A percentile compares a stretch with the other conserved stretches of the same genome.
These are phyloP conservation scores for Plantago major DNA, from an alignment of 257 asterid genomes.

Conservation along the genomic window DNA sequence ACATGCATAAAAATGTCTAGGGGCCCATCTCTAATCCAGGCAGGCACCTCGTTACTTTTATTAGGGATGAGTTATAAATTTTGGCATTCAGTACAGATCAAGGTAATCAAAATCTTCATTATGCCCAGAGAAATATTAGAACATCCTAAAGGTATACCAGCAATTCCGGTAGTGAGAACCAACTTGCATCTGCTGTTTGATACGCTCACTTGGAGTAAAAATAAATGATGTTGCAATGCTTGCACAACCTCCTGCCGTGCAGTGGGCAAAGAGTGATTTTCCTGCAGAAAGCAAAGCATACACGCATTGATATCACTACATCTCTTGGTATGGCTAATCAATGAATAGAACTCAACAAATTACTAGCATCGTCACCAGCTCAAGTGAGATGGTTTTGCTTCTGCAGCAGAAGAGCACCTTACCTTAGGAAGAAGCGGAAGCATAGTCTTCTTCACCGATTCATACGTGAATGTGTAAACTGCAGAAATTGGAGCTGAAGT, in stretches of 20 bases:
- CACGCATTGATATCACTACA: constrained; percentile 7
- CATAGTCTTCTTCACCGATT: constrained; percentile 70
- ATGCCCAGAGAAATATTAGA: constrained; percentile 7
- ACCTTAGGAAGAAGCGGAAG: constrained; percentile 83
- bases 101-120: background rate
- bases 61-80: background rate
- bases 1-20: too few relatives aligned
- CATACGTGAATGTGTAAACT: constrained; percentile 84
- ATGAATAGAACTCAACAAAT: too few relatives aligned
- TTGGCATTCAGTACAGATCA: background rate
- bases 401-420: constrained; percentile 16
- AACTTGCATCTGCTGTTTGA: constrained; percentile 99
- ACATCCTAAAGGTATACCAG: constrained; percentile 50
- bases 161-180: constrained; percentile 68
- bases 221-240: constrained; percentile 92
- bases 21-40: too few relatives aligned
- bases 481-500: constrained; percentile 97
- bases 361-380: too few relatives aligned
- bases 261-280: constrained; percentile 78
- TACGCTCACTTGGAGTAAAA: constrained; percentile 91
- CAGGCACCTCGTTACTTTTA: too few relatives aligned
- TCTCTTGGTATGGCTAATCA: background rate
- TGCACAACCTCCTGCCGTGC: constrained; percentile 89
- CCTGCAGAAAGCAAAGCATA: constrained; percentile 39
- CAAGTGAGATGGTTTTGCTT: constrained; percentile 1